A percentile compares a stretch with the other conserved stretches of the same genome.
phyloP scores from a whole-genome alignment of 148 eudicot genomes.

The Fagopyrum homotropicum region DNA sequence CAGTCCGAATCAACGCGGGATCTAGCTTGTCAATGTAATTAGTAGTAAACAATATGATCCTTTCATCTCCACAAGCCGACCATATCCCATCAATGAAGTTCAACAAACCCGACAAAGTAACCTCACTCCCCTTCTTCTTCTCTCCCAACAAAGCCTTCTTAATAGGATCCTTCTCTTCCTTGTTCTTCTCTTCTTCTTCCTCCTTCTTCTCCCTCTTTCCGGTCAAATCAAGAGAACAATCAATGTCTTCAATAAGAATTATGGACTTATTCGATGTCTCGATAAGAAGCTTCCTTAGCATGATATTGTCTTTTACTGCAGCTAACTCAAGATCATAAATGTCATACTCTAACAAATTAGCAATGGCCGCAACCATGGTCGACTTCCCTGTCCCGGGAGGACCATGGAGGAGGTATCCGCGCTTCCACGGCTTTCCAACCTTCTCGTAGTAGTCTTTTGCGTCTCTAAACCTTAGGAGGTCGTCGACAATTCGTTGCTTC shows the following conservation, averaged over 20 bases:
- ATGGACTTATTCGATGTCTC: constrained; percentile 13
- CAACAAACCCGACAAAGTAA: neutral
- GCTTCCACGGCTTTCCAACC: constrained; percentile 17
- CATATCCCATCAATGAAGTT: neutral
- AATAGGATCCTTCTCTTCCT: neutral
- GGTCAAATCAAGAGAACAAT: constrained; percentile 13
- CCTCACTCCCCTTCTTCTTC: constrained; percentile 2
- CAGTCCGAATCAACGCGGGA: constrained; percentile 8
- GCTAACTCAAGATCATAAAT: constrained; percentile 14
- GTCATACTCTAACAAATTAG: constrained; percentile 13
- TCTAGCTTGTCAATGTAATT: constrained; percentile 8
- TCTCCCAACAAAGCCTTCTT: constrained; percentile 9
- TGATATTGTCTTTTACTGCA: constrained; percentile 6
- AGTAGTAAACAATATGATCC: constrained; percentile 5
- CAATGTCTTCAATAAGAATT: constrained; percentile 14
- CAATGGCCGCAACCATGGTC: constrained; percentile 17
- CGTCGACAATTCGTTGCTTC: constrained; percentile 9
- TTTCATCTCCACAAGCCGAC: constrained; percentile 8
- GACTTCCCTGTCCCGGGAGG: constrained; percentile 18
- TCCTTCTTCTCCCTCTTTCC: constrained; percentile 10
- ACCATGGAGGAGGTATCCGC: constrained; percentile 14
- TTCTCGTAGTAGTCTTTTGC: constrained; percentile 15
- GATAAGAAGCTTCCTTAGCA: constrained; percentile 12
- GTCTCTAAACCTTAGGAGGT: constrained; percentile 6
- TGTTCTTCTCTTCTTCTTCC: neutral